Evolutionary conservation across 2,329 filamentous ascomycete species (phyloP).

Genomic region (Pseudogymnoascus sp.): DNA sequence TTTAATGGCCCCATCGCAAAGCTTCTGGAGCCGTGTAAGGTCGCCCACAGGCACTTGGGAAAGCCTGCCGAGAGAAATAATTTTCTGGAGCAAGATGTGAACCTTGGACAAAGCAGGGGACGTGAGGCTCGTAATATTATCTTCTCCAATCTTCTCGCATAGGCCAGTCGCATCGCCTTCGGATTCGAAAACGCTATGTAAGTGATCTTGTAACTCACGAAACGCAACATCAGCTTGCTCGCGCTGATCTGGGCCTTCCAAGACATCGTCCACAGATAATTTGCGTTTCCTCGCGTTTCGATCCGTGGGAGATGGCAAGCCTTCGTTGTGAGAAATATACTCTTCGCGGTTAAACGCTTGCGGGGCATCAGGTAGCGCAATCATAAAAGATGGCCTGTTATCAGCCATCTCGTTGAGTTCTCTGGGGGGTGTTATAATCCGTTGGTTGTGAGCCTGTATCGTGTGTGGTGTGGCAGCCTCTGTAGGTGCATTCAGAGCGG

Average conservation of each 20-base stretch:
- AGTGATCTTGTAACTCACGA: constrained; percentile 58
- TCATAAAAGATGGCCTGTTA: constrained; percentile 17
- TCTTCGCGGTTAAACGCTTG: constrained; percentile 22
- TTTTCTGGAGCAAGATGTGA: constrained; percentile 65
- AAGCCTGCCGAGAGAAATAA: constrained; percentile 61
- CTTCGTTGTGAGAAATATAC: constrained; percentile 20
- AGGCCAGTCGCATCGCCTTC: constrained; percentile 52
- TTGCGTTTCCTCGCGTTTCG: constrained; percentile 39
- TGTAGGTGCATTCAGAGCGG: neutral
- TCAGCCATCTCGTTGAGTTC: constrained; percentile 5
- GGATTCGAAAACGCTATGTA: constrained; percentile 66
- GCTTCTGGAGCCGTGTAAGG: constrained; percentile 63
- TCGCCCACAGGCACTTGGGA: constrained; percentile 65
- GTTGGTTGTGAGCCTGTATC: neutral
- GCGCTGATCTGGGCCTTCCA: constrained; percentile 64
- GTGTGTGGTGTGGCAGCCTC: neutral
- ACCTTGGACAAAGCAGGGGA: constrained; percentile 60
- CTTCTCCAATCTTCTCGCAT: constrained; percentile 33
- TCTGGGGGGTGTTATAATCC: neutral
- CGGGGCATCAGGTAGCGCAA: constrained; percentile 23
- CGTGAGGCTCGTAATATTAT: constrained; percentile 58
- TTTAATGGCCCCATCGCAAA: constrained; percentile 69
- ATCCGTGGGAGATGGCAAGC: constrained; percentile 22
- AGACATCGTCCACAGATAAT: constrained; percentile 37
- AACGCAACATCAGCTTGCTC: constrained; percentile 71